Evolutionary conservation across 805 yeast species (phyloP).

Genomic region (Kregervanrija delftensis): DNA sequence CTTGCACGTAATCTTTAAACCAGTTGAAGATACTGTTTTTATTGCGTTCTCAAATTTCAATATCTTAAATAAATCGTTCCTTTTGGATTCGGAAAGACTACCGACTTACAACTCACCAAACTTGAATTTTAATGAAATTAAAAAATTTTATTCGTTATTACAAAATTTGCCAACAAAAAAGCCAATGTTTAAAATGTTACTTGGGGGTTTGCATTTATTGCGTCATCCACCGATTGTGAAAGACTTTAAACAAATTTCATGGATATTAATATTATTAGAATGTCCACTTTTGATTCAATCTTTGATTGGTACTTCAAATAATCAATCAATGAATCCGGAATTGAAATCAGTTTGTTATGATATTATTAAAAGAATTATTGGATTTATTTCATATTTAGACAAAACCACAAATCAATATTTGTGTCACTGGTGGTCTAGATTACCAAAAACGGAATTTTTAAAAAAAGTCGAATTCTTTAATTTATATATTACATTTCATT

Average conservation of each 20-base stretch:
- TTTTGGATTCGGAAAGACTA: slow-evolving; percentile 20
- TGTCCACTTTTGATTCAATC: slow-evolving; percentile 56
- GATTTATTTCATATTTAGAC: slow-evolving; percentile 52
- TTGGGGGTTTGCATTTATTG: slow-evolving; percentile 44
- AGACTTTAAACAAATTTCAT: slow-evolving; percentile 39
- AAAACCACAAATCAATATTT: slow-evolving; percentile 34
- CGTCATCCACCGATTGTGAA: slow-evolving; percentile 40
- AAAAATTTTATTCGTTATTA: slow-evolving; percentile 38
- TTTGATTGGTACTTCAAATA: slow-evolving; percentile 24
- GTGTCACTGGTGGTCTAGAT: slow-evolving; percentile 46
- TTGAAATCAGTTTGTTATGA: slow-evolving; percentile 57
- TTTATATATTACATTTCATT: slow-evolving; percentile 70
- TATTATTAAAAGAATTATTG: slow-evolving; percentile 60
- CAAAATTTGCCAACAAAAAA: slow-evolving; percentile 49
- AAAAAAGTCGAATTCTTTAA: slow-evolving; percentile 62
- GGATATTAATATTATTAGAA: slow-evolving; percentile 62
- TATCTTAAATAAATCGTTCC: slow-evolving; percentile 52
- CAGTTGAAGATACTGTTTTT: slow-evolving; percentile 43
- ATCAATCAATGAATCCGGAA: slow-evolving; percentile 31
- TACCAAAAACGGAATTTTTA: slow-evolving; percentile 36
- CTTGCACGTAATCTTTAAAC: slow-evolving; percentile 28
- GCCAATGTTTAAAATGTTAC: slow-evolving; percentile 51
- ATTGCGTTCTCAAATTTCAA: slow-evolving; percentile 40
- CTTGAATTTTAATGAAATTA: slow-evolving; percentile 42
- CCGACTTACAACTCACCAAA: slow-evolving; percentile 37